Conservation (phyloP, 2,329 filamentous ascomycete species). For the Parafenestella ontariensis region DNA sequence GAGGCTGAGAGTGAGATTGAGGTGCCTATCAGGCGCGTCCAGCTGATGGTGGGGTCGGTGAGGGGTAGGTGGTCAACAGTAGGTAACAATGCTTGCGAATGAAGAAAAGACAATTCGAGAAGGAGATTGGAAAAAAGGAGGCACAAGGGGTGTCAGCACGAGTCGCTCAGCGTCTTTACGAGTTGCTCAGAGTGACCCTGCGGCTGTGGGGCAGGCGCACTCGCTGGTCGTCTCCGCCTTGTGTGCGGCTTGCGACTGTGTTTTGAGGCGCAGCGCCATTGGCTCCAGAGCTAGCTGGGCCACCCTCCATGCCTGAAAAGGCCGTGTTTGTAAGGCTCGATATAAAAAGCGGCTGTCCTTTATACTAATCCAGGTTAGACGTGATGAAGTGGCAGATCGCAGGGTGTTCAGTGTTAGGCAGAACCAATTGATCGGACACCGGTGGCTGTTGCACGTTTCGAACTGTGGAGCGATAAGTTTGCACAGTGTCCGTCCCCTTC, state of each 20-base stretch:
- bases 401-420: not conserved
- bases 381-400: not conserved
- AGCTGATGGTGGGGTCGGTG: constrained; percentile 37
- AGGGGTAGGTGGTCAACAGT: constrained; percentile 35
- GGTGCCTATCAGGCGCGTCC: constrained; percentile 40
- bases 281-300: constrained; percentile 9
- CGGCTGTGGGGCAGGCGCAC: constrained; percentile 35
- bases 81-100: constrained; percentile 27
- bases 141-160: constrained; percentile 21
- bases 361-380: constrained; percentile 4
- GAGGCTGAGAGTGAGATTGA: constrained; percentile 39
- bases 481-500: not conserved
- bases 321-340: constrained; percentile 17
- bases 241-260: constrained; percentile 27
- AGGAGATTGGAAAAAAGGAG: constrained; percentile 18
- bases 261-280: constrained; percentile 28
- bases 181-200: constrained; percentile 18
- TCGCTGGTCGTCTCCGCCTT: constrained; percentile 33
- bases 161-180: constrained; percentile 23
- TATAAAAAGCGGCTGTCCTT: constrained; percentile 2
- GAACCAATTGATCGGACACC: not conserved
- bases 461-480: not conserved
- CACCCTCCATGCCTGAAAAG: constrained; percentile 3
- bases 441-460: not conserved
- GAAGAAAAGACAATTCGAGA: constrained; percentile 11